phyloP scores from a whole-genome alignment of 148 eudicot genomes.

The Vaccinium vitisidaea region DNA sequence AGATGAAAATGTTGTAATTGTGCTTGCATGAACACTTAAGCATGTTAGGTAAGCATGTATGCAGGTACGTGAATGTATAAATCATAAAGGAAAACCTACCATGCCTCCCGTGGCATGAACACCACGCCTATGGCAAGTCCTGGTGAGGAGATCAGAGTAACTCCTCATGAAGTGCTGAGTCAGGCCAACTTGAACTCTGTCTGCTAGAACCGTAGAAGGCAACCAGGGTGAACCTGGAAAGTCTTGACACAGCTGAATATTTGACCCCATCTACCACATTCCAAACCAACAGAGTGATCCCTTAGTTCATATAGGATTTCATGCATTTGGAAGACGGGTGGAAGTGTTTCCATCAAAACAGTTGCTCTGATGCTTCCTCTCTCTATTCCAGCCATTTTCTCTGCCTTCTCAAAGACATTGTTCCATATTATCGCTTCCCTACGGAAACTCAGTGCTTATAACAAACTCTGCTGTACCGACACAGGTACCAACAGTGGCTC shows the following conservation, averaged over 20 bases:
- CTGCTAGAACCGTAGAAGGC: slow-evolving; percentile 47
- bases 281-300: slow-evolving; percentile 75
- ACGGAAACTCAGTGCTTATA: slow-evolving; percentile 5
- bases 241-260: slow-evolving; percentile 85
- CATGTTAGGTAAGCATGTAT: neutral
- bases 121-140: slow-evolving; percentile 75
- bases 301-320: slow-evolving; percentile 73
- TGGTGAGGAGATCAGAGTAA: slow-evolving; percentile 73
- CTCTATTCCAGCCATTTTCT: slow-evolving; percentile 61
- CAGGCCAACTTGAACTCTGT: slow-evolving; percentile 75
- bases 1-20: neutral
- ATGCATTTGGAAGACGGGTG: slow-evolving; percentile 82
- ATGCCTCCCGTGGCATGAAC: slow-evolving; percentile 95
- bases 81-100: slow-evolving; percentile 32
- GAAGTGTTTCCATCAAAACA: slow-evolving; percentile 79
- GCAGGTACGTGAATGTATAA: neutral
- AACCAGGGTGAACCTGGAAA: slow-evolving; percentile 71
- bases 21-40: neutral
- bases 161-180: slow-evolving; percentile 75
- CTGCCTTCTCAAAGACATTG: slow-evolving; percentile 67
- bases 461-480: neutral
- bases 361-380: slow-evolving; percentile 81
- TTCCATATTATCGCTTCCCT: slow-evolving; percentile 88
- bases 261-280: slow-evolving; percentile 90
- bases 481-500: neutral